Evolutionary conservation across 163 green algal genomes (phyloP), one percentile per base, ranked within the genome.

Genomic region (Volvox carteri): DNA sequence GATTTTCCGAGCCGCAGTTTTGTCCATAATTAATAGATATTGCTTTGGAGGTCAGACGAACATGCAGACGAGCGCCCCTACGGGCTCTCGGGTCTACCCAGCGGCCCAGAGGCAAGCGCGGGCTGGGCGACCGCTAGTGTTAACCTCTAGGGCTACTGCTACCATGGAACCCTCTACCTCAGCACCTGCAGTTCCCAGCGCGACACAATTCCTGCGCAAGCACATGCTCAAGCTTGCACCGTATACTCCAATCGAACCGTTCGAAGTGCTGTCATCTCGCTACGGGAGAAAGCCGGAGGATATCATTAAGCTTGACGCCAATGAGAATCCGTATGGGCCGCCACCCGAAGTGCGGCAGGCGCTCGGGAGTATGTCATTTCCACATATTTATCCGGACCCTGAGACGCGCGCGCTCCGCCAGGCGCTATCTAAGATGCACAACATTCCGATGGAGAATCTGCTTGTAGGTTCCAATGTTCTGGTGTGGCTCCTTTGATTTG

Each of bases 231-330:
- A 98, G 73, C 92, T 99, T 42, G 95, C 95, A 30, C 85, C 98
- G 1, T 99, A 99, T 93, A 99, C 96, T 16, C 97, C 98, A 14
- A 99, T 99, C 48, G 96, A 98, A 91, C 97, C 98, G 0, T 98
- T 98, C 81, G 96, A 98, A 60, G 91, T 99, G 23, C 91, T 99
- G 3, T 98, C 96, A 19, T 68, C 92, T 48, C 92, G 94, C 50
- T 95, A 99, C 44, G 97, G 98, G 21, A 92, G 94, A 25, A 90
- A 78, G 30, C 95, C 97, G 5, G 83, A 97, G 77, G 95, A 99
- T 42, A 99, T 99, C 77, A 95, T 99, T 11, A 99, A 99, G 94
- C 96, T 99, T 42, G 98, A 99, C 74, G 98, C 98, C 5, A 99
- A 99, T 89, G 98, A 99, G 85, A 99, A 99, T 87, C 97, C 98